phyloP scores from a whole-genome alignment of 2,329 filamentous ascomycete genomes.

The Hypoxylon sp. region DNA sequence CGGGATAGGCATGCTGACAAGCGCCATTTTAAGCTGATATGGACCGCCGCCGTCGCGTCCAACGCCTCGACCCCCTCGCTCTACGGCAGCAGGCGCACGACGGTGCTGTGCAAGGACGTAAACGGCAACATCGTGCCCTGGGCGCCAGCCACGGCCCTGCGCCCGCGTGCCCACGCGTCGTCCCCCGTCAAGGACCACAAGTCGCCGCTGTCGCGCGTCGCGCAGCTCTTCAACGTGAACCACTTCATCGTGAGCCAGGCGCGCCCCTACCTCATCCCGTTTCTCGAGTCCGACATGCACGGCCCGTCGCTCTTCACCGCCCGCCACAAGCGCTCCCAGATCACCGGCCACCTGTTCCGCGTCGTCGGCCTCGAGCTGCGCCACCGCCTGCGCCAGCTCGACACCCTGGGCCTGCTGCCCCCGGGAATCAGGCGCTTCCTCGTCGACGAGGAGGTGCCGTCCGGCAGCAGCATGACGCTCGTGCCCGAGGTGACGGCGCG shows the following conservation, averaged over 20 bases:
- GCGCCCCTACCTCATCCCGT: conserved; percentile 88
- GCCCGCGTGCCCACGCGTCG: conserved; percentile 74
- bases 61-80: conserved; percentile 77
- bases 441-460: conserved; percentile 84
- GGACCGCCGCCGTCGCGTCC: conserved; percentile 83
- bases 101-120: conserved; percentile 83
- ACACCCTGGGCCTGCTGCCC: conserved; percentile 81
- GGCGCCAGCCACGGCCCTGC: conserved; percentile 76
- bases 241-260: conserved; percentile 97
- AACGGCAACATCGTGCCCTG: conserved; percentile 81
- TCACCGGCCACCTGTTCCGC: conserved; percentile 72
- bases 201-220: conserved; percentile 77
- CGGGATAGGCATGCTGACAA: conserved; percentile 34
- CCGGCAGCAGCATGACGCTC: conserved; percentile 80
- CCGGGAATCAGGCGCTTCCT: conserved; percentile 79
- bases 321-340: conserved; percentile 70
- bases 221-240: conserved; percentile 91
- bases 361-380: conserved; percentile 83
- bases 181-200: conserved; percentile 75
- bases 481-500: conserved; percentile 81
- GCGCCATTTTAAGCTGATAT: conserved; percentile 74
- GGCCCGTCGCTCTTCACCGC: conserved; percentile 75
- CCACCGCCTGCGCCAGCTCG: conserved; percentile 85
- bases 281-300: conserved; percentile 85
- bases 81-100: conserved; percentile 74